Conservation (phyloP, 1,284 basidiomycete genomes). For the Ganoderma sp. region DNA sequence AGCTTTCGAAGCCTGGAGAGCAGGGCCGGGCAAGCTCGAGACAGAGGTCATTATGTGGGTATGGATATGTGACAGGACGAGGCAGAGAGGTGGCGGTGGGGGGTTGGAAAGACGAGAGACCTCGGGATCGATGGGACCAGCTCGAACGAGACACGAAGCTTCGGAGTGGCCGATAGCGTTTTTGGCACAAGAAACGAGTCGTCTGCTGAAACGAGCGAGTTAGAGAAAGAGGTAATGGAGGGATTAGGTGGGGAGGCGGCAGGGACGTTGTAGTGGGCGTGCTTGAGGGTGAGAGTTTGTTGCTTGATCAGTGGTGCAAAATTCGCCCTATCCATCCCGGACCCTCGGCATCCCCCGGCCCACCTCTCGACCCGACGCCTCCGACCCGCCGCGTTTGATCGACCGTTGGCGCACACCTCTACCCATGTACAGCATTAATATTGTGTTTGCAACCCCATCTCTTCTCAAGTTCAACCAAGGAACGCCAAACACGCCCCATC, state of each 20-base stretch:
- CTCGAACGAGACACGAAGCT: conserved; percentile 5
- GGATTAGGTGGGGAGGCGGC: conserved; percentile 22
- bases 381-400: neutral
- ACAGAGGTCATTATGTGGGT: conserved; percentile 37
- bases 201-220: conserved; percentile 29
- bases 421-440: too few relatives aligned
- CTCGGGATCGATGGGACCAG: conserved; percentile 25
- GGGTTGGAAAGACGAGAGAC: neutral
- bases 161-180: neutral
- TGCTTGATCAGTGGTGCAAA: conserved; percentile 24
- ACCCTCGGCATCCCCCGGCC: conserved; percentile 13
- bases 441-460: too few relatives aligned
- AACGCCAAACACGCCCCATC: too few relatives aligned
- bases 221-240: conserved; percentile 16
- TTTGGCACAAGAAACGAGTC: conserved; percentile 22
- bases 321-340: conserved; percentile 11
- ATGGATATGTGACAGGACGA: conserved; percentile 1
- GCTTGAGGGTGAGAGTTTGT: conserved; percentile 28
- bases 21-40: conserved; percentile 61
- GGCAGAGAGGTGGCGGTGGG: neutral
- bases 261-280: conserved; percentile 25
- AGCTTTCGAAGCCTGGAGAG: conserved; percentile 74
- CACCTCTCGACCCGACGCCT: too few relatives aligned
- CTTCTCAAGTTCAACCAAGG: too few relatives aligned
- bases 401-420: neutral